These are phyloP conservation scores for Dryadomyces sulphureus DNA, from an alignment of 2,329 filamentous ascomycete genomes.

Conservation along the genomic window DNA sequence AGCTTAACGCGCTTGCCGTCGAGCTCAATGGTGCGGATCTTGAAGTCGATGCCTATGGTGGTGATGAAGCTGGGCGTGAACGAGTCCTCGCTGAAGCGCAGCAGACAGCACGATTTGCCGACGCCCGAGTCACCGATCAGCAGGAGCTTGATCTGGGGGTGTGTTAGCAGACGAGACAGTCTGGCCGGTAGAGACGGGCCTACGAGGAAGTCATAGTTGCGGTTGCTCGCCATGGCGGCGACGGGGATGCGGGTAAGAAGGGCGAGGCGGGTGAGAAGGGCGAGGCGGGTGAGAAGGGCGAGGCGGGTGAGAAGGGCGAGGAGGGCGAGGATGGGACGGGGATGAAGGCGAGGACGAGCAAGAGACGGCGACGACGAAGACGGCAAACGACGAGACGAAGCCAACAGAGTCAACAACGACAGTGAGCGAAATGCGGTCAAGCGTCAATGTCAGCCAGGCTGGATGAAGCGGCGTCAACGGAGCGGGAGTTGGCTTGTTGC, in stretches of 20 bases:
- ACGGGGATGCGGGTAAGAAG: slow-evolving; percentile 1
- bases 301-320: neutral
- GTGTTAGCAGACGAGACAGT: slow-evolving; percentile 7
- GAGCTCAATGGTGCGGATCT: slow-evolving; percentile 97
- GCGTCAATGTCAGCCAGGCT: too few species aligned
- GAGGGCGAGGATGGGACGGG: neutral
- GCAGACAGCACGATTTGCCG: slow-evolving; percentile 90
- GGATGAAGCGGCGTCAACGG: too few species aligned
- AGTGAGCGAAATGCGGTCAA: too few species aligned
- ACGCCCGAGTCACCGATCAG: slow-evolving; percentile 95
- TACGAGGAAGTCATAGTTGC: slow-evolving; percentile 98
- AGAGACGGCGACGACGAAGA: too few species aligned
- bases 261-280: neutral
- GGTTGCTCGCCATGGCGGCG: slow-evolving; percentile 76
- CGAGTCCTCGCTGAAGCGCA: slow-evolving; percentile 94
- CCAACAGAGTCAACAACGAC: too few species aligned
- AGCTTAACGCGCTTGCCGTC: slow-evolving; percentile 98
- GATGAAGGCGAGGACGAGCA: neutral
- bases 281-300: neutral
- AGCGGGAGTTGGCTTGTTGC: too few species aligned
- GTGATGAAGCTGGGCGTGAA: slow-evolving; percentile 98
- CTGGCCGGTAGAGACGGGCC: neutral
- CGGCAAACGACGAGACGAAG: too few species aligned
- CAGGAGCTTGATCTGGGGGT: slow-evolving; percentile 74
- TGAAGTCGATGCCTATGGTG: slow-evolving; percentile 99